A percentile compares a stretch with the other conserved stretches of the same genome.
phyloP scores from a whole-genome alignment of 2,329 filamentous ascomycete genomes.

The Aspergillus ruber region DNA sequence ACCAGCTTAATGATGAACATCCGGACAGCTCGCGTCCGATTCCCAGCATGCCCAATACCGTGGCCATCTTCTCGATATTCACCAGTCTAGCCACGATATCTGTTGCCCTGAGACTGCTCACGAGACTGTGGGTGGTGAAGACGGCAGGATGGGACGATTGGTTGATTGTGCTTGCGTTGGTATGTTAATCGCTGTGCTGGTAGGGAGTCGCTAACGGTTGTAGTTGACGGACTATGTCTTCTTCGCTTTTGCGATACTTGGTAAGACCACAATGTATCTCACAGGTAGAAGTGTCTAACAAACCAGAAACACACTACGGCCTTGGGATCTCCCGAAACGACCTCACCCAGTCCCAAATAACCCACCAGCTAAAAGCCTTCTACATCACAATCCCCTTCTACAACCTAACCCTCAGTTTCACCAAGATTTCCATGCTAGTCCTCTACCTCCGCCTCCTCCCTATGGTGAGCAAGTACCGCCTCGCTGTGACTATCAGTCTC shows the following conservation, averaged over 20 bases:
- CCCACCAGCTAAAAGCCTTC: constrained; percentile 9
- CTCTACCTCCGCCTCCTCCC: constrained; percentile 28
- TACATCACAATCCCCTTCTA: constrained; percentile 31
- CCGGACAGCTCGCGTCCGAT: too few species aligned
- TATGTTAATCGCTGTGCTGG: constrained; percentile 4
- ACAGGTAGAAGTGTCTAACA: too few species aligned
- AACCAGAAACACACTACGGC: constrained; percentile 17
- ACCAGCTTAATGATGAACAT: too few species aligned
- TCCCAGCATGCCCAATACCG: constrained; percentile 5
- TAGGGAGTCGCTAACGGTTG: neutral
- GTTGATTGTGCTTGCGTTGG: constrained; percentile 16
- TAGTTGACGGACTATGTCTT: constrained; percentile 6
- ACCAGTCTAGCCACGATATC: constrained; percentile 12
- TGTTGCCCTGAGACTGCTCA: constrained; percentile 18
- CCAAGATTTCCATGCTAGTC: constrained; percentile 27
- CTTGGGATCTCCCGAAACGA: constrained; percentile 10
- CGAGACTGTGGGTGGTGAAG: constrained; percentile 16
- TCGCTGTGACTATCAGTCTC: constrained; percentile 6
- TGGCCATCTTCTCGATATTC: constrained; percentile 15
- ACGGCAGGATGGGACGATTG: constrained; percentile 23
- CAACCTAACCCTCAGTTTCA: constrained; percentile 24
- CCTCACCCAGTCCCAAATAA: neutral
- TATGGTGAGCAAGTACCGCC: constrained; percentile 10
- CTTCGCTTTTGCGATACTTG: constrained; percentile 8
- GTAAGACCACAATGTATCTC: too few species aligned